Evolutionary conservation across 768 basidiomycete genomes (phyloP).

Genomic region (Chalciporus piperatus): DNA sequence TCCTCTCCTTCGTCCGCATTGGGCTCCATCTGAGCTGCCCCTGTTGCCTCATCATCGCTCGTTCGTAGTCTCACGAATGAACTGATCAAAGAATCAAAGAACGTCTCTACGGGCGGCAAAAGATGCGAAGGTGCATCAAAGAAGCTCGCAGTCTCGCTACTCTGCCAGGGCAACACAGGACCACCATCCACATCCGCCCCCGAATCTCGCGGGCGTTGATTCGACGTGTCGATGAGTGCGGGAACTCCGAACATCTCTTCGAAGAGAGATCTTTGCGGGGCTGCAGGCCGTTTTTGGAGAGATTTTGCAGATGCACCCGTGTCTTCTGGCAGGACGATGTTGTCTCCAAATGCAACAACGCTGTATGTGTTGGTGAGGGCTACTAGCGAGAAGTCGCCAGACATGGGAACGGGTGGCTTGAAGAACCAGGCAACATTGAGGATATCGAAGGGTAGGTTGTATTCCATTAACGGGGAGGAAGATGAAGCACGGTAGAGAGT

Average conservation of each 20-base stretch:
- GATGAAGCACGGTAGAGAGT: conserved; percentile 49
- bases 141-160: conserved; percentile 43
- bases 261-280: conserved; percentile 62
- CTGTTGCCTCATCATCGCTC: conserved; percentile 15
- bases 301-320: conserved; percentile 42
- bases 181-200: conserved; percentile 8
- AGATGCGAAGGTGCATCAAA: conserved; percentile 75
- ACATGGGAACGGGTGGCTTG: conserved; percentile 31
- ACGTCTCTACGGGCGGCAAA: conserved; percentile 65
- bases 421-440: conserved; percentile 44
- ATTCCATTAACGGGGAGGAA: conserved; percentile 40
- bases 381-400: conserved; percentile 52
- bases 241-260: conserved; percentile 89
- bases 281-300: conserved; percentile 28
- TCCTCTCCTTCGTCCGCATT: conserved; percentile 36
- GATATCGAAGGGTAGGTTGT: conserved; percentile 60
- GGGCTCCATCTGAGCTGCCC: conserved; percentile 15
- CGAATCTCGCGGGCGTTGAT: conserved; percentile 18
- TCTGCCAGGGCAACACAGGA: conserved; percentile 33
- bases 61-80: conserved; percentile 41
- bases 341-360: conserved; percentile 68
- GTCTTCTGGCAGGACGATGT: conserved; percentile 38
- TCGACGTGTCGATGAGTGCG: conserved; percentile 46
- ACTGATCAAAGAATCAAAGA: conserved; percentile 66
- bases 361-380: conserved; percentile 69